Base-by-base conservation (phyloP, 2,329 filamentous ascomycete genomes). In the Graphilbum ipis-grandicollis region DNA sequence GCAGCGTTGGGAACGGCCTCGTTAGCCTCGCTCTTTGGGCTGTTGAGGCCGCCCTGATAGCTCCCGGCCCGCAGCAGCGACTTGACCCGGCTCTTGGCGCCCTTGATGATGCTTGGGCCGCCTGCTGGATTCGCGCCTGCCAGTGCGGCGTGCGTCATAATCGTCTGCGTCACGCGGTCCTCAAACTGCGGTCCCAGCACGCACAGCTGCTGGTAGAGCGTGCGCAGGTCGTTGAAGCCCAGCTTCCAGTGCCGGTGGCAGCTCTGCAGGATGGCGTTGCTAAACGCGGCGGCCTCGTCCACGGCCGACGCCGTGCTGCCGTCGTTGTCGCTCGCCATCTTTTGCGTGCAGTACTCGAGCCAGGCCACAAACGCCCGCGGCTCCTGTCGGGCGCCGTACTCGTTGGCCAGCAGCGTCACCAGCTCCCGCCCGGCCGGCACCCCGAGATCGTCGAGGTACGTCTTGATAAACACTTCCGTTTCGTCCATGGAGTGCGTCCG, bases 381-480 rank as follows among this genome's bases (percentile, higher is more conserved):
- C 32, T 65, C 59, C 19, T 53, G 57, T 21, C 52, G 47, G 18
- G 52, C 49, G 12, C 52, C 60, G 42, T 62, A 63, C 37, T 56
- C 55, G 32, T 60, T 58, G 14, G 60, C 59, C 41, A 65, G 51
- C 19, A 64, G 43, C 3, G 56, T 58, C 29, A 63, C 57, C 40
- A 58, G 47, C 37, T 53, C 51, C 9, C 44, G 49, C 42, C 52
- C 52, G 30, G 62, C 42, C 5, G 50, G 49, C 8, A 63, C 46
- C 19, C 49, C 47, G 31, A 62, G 45, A 15, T 54, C 49, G 13
- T 48, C 44, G 4, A 52, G 47, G 35, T 56, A 64, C n/a, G 40
- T 42, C 34, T 51, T 93, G 26, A 62, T 42, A 29, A 64, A 62
- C 5, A 50, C 50, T 40, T 58, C 57, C 5, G 54, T 54, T 42